phyloP scores from a whole-genome alignment of 768 basidiomycete species.

The Dioszegia aurantiaca region DNA sequence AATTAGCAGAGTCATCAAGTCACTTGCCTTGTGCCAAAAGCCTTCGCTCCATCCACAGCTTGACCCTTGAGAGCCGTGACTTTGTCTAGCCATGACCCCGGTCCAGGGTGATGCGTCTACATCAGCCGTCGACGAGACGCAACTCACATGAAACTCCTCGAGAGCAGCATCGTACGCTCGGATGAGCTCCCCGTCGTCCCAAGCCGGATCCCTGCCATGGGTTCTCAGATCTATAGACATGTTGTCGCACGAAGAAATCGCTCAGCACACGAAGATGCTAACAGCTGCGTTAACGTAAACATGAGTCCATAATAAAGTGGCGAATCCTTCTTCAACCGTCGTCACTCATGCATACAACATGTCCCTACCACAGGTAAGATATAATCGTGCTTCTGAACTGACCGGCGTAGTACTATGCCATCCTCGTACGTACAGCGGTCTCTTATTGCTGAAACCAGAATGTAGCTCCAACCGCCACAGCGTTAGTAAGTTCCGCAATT shows the following conservation, averaged over 20 bases:
- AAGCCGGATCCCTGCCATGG: conserved; percentile 31
- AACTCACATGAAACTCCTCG: conserved; percentile 48
- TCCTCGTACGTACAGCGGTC: conserved; percentile 28
- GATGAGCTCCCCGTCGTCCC: conserved; percentile 51
- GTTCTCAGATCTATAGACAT: background rate
- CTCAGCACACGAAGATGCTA: no score
- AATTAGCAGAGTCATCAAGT: background rate
- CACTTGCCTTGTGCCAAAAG: conserved; percentile 33
- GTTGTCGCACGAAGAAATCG: no score
- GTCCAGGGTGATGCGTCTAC: conserved; percentile 46
- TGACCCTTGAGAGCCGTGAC: conserved; percentile 39
- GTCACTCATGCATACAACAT: conserved; percentile 12
- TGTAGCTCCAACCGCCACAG: conserved; percentile 33
- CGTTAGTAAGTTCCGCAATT: conserved; percentile 21
- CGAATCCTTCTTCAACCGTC: background rate
- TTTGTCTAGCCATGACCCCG: conserved; percentile 50
- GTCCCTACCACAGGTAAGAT: conserved; percentile 41
- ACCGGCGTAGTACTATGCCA: conserved; percentile 37
- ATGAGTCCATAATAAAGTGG: background rate
- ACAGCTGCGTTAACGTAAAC: background rate
- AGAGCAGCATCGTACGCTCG: conserved; percentile 45
- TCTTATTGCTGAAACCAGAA: conserved; percentile 18
- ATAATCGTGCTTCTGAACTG: conserved; percentile 5
- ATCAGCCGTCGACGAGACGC: background rate
- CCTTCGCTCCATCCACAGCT: conserved; percentile 30